phyloP scores from a whole-genome alignment of 805 yeast genomes.

The Debaryomyces hansenii region DNA sequence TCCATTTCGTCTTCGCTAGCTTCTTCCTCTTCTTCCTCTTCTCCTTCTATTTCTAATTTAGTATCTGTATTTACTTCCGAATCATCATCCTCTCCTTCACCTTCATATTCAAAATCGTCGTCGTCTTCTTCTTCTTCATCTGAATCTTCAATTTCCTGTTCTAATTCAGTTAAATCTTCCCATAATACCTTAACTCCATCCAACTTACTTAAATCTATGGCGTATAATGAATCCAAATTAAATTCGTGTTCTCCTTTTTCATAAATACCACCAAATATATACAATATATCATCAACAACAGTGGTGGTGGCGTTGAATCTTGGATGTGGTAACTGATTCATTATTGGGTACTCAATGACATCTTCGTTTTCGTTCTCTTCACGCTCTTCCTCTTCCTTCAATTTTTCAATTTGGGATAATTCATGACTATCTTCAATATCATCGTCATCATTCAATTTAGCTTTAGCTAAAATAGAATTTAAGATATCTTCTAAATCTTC shows the following conservation, averaged over 20 bases:
- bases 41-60: constrained; percentile 39
- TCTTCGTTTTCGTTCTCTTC: constrained; percentile 41
- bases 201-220: constrained; percentile 79
- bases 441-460: constrained; percentile 64
- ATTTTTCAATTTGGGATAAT: constrained; percentile 33
- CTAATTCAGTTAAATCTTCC: constrained; percentile 75
- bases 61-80: constrained; percentile 47
- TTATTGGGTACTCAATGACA: constrained; percentile 52
- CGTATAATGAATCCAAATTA: constrained; percentile 79
- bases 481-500: constrained; percentile 81
- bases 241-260: constrained; percentile 87
- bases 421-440: constrained; percentile 46
- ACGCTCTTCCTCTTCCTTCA: constrained; percentile 36
- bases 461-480: constrained; percentile 69
- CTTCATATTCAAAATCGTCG: constrained; percentile 57
- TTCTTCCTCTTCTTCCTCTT: constrained; percentile 61
- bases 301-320: constrained; percentile 85
- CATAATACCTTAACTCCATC: constrained; percentile 88
- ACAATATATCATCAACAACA: constrained; percentile 80
- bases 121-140: constrained; percentile 60
- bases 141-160: constrained; percentile 53
- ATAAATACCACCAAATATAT: constrained; percentile 87
- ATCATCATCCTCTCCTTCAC: constrained; percentile 68
- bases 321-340: constrained; percentile 75
- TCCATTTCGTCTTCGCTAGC: constrained; percentile 64